Evolutionary conservation across 1,284 basidiomycete species (phyloP), one percentile per base, ranked within the genome.

Genomic region (Ustilago shanxiensis): DNA sequence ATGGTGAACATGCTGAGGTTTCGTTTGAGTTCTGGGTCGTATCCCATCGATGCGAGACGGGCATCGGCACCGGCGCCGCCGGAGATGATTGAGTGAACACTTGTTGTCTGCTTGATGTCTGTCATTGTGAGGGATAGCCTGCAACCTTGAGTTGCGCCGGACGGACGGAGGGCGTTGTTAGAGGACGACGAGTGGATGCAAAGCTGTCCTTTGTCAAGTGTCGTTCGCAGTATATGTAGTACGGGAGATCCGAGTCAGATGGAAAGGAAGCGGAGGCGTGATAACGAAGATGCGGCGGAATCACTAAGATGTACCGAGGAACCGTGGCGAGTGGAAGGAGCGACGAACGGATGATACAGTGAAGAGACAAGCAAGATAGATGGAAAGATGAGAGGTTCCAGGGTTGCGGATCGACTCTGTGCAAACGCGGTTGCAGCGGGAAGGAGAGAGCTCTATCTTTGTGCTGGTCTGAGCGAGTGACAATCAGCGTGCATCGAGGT

Each of bases 1-100:
- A 88, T 85, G 33, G 86, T 86, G 20, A 88, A 80, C 87, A 88
- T 88, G 50, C 87, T 87, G n/a, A 88, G 75, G 37, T 85, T 87
- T 28, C 88, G 84, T 31, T 85, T 85, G 60, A 88, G 79, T 72
- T 88, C 86, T 29, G 84, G 83, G 78, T 87, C 86, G 83, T 88
- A 88, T 7, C 88, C 88, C 86, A 88, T 86, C 60, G 85, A 86
- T 60, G 87, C 86, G 24, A 88, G 83, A 37, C 81, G 70, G 31
- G 81, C 80, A 22, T 83, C 84, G 20, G 81, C 83, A 49, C 81
- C 83, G 18, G 73, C 76, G 47, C 70, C 70, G 37, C 74, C 74
- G 16, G 79, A 79, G 10, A 66, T 60, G 55, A 77, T 67, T 28
- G 83, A 84, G 66, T 77, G 79, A 20, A 71, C 51, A 55, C 56